Evolutionary conservation across 495 filamentous ascomycete species (phyloP), one percentile per base, ranked within the genome.

Genomic region (Podospora tetraspora): DNA sequence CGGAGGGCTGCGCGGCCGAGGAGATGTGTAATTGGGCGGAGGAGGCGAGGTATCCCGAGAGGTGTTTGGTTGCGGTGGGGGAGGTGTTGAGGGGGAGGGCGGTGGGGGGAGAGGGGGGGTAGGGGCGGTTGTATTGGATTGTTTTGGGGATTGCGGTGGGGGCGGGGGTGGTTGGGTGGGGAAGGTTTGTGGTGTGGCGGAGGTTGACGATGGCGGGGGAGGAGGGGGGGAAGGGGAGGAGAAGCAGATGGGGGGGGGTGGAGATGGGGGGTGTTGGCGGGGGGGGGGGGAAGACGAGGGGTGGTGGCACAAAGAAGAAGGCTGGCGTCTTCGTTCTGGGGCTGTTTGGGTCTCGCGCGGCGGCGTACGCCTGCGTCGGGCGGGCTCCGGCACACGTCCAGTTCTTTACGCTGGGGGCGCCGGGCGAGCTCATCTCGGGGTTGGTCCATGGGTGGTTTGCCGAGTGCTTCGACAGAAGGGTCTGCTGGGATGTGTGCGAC

Each of bases 1-100:
- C 60, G 6, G 70, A 63, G 34, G 68, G 60, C 34, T 77, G 75
- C 66, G 73, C 74, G 64, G 73, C 29, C 11, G 68, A 60, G 52
- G 61, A 57, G 37, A 77, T 77, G 71, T 77, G 75, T 73, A 75
- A 72, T 68, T 77, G 27, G 75, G 73, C 30, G 32, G 19, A 64
- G 27, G 64, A 58, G 22, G 71, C 75, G 34, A 70, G 72, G n/a
- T 77, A 74, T 32, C 75, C 75, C 0, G 57, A 58, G 22, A 23
- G 25, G 24, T 77, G 75, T 57, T 70, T 77, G 24, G 43, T 43
- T 22, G 66, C 64, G 3, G 59, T 73, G 22, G 73, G 63, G 9
- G 32, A 59, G 30, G 27, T 70, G 24, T 63, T 73, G n/a, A 68
- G 63, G 63, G 69, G 66, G n/a, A 69, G 72, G 24, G 70, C 29